These are phyloP conservation scores for Aspergillus egyptiacus DNA, from an alignment of 495 filamentous ascomycete genomes.

Conservation along the genomic window DNA sequence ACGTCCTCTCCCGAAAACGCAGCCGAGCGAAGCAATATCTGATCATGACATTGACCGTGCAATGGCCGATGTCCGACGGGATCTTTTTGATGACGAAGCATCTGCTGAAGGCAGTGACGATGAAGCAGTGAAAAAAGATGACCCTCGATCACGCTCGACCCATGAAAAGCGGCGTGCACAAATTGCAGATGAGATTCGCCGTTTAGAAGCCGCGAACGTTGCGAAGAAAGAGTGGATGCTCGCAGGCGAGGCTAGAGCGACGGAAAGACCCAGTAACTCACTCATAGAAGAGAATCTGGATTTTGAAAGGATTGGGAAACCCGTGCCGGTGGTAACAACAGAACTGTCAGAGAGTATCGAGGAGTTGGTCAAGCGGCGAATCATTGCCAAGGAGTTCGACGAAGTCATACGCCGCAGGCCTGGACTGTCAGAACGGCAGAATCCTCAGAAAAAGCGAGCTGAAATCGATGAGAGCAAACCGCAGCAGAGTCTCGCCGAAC, in stretches of 20 bases:
- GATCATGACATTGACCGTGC: conserved; percentile 70
- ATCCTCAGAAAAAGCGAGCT: conserved; percentile 60
- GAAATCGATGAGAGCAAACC: conserved; percentile 86
- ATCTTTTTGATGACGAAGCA: conserved; percentile 81
- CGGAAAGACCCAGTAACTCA: conserved; percentile 79
- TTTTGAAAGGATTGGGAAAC: conserved; percentile 93
- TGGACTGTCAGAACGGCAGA: conserved; percentile 33
- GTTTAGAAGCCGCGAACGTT: conserved; percentile 81
- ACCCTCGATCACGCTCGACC: conserved; percentile 57
- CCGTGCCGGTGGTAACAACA: conserved; percentile 88
- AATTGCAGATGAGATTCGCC: conserved; percentile 81
- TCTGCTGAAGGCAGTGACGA: conserved; percentile 45
- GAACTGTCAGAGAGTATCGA: conserved; percentile 91
- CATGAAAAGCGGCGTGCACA: conserved; percentile 84
- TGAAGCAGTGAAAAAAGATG: conserved; percentile 27
- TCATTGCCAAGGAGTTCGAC: conserved; percentile 86
- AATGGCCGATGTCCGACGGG: conserved; percentile 84
- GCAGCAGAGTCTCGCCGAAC: conserved; percentile 78
- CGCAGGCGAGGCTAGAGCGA: conserved; percentile 78
- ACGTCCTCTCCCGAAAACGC: conserved; percentile 46
- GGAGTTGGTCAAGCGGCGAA: conserved; percentile 88
- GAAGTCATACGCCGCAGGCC: conserved; percentile 83
- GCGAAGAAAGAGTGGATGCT: conserved; percentile 90
- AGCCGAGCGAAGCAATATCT: conserved; percentile 37
- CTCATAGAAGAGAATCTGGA: conserved; percentile 92